These are phyloP conservation scores for Clathrus columnatus DNA, from an alignment of 768 basidiomycete genomes.

Conservation along the genomic window DNA sequence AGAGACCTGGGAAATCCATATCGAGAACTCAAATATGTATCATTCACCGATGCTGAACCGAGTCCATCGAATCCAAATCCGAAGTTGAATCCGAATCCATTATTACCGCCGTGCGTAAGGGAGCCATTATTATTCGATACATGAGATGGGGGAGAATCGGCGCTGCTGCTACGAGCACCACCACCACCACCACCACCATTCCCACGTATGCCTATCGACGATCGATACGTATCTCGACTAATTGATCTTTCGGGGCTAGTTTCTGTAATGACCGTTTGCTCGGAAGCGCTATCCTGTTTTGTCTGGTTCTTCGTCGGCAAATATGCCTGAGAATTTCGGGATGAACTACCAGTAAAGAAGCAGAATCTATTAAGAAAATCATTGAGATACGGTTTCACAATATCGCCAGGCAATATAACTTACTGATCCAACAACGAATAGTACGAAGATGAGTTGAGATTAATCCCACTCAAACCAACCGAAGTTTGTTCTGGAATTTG, in stretches of 20 bases:
- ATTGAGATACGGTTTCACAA: constrained; percentile 6
- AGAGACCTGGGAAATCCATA: not conserved
- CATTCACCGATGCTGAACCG: not conserved
- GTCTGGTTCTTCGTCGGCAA: not conserved
- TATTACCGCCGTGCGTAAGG: not conserved
- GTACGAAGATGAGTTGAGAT: constrained; percentile 26
- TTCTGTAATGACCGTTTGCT: too few species aligned
- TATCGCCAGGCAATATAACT: constrained; percentile 18
- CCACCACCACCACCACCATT: too few species aligned
- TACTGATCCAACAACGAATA: constrained; percentile 58
- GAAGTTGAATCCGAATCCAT: not conserved
- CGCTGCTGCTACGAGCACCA: too few species aligned
- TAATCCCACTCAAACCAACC: constrained; percentile 24
- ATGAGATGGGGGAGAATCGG: not conserved
- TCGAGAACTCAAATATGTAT: not conserved
- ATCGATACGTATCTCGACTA: too few species aligned
- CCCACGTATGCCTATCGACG: too few species aligned
- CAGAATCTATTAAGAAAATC: constrained; percentile 46
- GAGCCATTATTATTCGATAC: not conserved
- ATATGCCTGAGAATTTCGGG: too few species aligned
- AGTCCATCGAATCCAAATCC: not conserved
- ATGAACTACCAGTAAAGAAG: constrained; percentile 77
- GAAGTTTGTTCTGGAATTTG: too few species aligned
- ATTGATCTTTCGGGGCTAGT: too few species aligned
- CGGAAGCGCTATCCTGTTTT: not conserved